A percentile compares a stretch with the other conserved stretches of the same genome.
phyloP scores from a whole-genome alignment of 257 asterid genomes.

The Euphrasia confusa region DNA sequence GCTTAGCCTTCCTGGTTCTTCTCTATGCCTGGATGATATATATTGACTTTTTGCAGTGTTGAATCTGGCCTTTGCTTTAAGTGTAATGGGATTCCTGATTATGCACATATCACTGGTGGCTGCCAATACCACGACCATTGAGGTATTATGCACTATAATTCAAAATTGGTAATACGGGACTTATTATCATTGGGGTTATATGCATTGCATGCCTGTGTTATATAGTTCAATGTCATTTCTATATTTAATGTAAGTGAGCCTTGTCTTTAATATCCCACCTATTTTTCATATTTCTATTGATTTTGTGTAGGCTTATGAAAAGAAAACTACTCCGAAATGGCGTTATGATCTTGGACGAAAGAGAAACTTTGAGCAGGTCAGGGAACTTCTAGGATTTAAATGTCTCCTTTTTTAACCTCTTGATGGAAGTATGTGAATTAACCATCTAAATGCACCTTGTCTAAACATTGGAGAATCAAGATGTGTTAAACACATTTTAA shows the following conservation, averaged over 20 bases:
- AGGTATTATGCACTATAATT: slow-evolving; percentile 45
- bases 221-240: slow-evolving; percentile 2
- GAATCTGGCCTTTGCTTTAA: slow-evolving; percentile 90
- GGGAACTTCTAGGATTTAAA: slow-evolving; percentile 23
- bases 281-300: slow-evolving; percentile 15
- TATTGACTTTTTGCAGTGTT: slow-evolving; percentile 51
- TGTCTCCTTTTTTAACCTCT: slow-evolving; percentile 9
- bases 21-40: slow-evolving; percentile 14
- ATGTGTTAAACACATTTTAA: neutral
- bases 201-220: slow-evolving; percentile 4
- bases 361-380: slow-evolving; percentile 82
- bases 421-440: neutral
- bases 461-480: slow-evolving; percentile 6
- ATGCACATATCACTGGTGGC: slow-evolving; percentile 91
- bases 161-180: slow-evolving; percentile 14
- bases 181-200: neutral
- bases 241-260: neutral
- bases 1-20: slow-evolving; percentile 8
- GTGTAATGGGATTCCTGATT: slow-evolving; percentile 92
- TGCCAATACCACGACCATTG: slow-evolving; percentile 93
- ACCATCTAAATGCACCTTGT: neutral
- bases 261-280: slow-evolving; percentile 4
- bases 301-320: slow-evolving; percentile 81
- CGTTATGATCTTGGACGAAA: slow-evolving; percentile 92
- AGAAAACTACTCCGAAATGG: slow-evolving; percentile 84